Evolutionary conservation across 768 basidiomycete species (phyloP), one percentile per base, ranked within the genome.

Genomic region (Phlebiopsis gigantea): DNA sequence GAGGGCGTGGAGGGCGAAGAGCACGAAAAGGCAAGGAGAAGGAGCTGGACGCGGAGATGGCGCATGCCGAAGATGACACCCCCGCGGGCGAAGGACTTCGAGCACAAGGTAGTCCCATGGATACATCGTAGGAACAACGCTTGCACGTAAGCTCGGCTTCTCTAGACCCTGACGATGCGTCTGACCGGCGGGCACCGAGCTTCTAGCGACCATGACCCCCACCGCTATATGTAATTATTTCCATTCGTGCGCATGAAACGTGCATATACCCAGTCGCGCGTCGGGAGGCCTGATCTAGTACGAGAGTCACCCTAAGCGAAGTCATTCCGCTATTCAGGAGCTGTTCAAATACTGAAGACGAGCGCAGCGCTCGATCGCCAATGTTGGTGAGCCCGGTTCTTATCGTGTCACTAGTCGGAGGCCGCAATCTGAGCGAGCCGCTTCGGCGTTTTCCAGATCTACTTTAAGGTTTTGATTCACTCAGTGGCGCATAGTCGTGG

Each of bases 11-110:
- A 24, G 19, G 53, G 14, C 42, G 50, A 14, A 31, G 54, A 14
- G 45, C 30, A 28, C 10, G 45, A 10, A 54, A 57, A 19, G 41
- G 42, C 7, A 62, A 62, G 48, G 59, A 58, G 12, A 62, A 62
- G 48, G 58, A 49, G n/a, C 58, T 24, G 30, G 48, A 51, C 44
- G 56, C 5, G 29, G 56, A 41, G 5, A 24, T 22, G n/a, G n/a
- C n/a, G n/a, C n/a, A n/a, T n/a, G n/a, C n/a, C n/a, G n/a, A n/a
- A n/a, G n/a, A n/a, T n/a, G n/a, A n/a, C n/a, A n/a, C 21, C 17
- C 46, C 17, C 25, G 19, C 31, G n/a, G 57, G 1, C 17, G 48
- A 12, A 5, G 24, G 25, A 24, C 25, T 24, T 43, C n/a, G 17
- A 8, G 43, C 1, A 28, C 21, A 22, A 28, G 49, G 28, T 17